A percentile compares a stretch with the other conserved stretches of the same genome.
Conservation (phyloP, 1,284 basidiomycete genomes). For the Leucoagaricus sp. region DNA sequence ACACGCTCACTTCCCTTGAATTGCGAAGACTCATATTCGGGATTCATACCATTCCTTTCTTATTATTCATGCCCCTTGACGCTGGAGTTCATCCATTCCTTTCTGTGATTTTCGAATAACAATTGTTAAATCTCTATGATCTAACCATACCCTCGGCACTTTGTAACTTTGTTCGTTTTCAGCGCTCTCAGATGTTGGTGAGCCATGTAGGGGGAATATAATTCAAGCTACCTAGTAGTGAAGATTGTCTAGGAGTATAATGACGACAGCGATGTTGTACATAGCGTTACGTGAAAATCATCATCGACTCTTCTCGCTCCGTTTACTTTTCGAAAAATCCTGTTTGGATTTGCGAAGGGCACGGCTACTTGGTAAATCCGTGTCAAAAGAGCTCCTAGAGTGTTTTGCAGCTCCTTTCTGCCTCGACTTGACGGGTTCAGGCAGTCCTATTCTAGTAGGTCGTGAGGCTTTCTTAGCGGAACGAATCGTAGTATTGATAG, state of each 20-base stretch:
- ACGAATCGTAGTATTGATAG: slow-evolving; percentile 75
- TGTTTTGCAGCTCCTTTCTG: slow-evolving; percentile 6
- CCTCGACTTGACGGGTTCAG: slow-evolving; percentile 19
- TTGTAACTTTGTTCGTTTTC: background rate
- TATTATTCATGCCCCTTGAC: background rate
- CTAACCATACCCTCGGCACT: slow-evolving; percentile 3
- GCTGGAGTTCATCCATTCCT: slow-evolving; percentile 1
- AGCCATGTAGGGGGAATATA: background rate
- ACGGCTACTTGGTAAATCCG: slow-evolving; percentile 9
- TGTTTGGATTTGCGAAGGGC: slow-evolving; percentile 13
- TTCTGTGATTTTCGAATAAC: background rate
- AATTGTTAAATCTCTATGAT: background rate
- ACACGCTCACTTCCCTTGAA: background rate
- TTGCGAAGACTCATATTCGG: background rate
- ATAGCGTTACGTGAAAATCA: background rate
- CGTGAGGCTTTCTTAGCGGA: slow-evolving; percentile 79
- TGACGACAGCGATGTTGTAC: background rate
- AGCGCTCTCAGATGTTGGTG: background rate
- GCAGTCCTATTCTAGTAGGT: slow-evolving; percentile 31
- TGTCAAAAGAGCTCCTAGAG: slow-evolving; percentile 17
- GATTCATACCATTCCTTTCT: background rate
- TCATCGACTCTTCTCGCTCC: background rate
- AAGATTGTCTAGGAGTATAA: background rate
- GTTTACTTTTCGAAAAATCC: background rate
- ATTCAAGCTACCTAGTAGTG: background rate